These are phyloP conservation scores for Ormosia emarginata DNA, from an alignment of 306 rosid genomes.

Conservation along the genomic window DNA sequence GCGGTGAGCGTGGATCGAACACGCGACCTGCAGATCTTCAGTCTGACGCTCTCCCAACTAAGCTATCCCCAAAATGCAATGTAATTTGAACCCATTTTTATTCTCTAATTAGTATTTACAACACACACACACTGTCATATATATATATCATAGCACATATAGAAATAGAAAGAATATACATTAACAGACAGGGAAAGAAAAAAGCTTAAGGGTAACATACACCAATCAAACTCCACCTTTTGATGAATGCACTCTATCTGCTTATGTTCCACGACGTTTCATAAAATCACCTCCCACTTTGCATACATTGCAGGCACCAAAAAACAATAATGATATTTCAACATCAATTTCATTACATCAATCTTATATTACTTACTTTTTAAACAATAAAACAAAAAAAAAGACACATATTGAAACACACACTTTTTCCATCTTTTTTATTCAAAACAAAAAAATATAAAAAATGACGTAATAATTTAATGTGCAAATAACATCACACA, in stretches of 20 bases:
- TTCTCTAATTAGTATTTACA: not conserved
- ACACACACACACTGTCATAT: conserved; percentile 28
- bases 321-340: conserved; percentile 5
- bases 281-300: conserved; percentile 14
- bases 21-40: conserved; percentile 36
- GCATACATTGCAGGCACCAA: conserved; percentile 54
- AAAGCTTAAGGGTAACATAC: not conserved
- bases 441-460: too few relatives aligned
- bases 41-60: conserved; percentile 39
- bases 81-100: not conserved
- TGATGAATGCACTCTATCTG: conserved; percentile 56
- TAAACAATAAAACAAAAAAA: too few relatives aligned
- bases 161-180: not conserved
- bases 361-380: too few relatives aligned
- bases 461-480: too few relatives aligned
- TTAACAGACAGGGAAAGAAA: not conserved
- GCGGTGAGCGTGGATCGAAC: conserved; percentile 38
- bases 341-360: too few relatives aligned
- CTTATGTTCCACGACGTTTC: not conserved
- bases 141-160: conserved; percentile 17
- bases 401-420: too few relatives aligned
- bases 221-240: conserved; percentile 31
- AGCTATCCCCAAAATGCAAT: conserved; percentile 25
- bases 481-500: too few relatives aligned
- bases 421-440: too few relatives aligned